phyloP scores from a whole-genome alignment of 2,329 filamentous ascomycete genomes.

The Balansia obtecta region DNA sequence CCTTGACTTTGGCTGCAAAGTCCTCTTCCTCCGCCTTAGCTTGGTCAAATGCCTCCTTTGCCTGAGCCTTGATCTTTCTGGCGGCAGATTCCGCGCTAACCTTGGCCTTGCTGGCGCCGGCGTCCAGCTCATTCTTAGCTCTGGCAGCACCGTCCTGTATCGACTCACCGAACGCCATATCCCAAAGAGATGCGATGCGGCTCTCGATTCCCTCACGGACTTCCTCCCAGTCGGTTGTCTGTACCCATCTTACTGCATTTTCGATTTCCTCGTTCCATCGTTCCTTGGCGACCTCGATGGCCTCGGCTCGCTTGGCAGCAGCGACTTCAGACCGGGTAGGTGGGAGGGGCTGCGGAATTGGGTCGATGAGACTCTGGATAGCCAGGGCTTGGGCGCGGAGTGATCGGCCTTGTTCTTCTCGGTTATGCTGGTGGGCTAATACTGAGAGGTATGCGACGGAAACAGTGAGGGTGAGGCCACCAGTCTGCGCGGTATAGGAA shows the following conservation, averaged over 20 bases:
- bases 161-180: conserved; percentile 22
- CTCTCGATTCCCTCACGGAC: conserved; percentile 47
- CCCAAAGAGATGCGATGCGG: conserved; percentile 32
- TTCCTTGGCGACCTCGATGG: conserved; percentile 60
- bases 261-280: conserved; percentile 67
- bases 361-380: conserved; percentile 39
- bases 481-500: conserved; percentile 37
- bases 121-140: conserved; percentile 18
- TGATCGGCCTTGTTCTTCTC: conserved; percentile 42
- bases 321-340: conserved; percentile 39
- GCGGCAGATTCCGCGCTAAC: conserved; percentile 12
- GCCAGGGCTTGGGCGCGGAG: conserved; percentile 45
- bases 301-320: conserved; percentile 37
- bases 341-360: conserved; percentile 32
- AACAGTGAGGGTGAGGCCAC: conserved; percentile 64
- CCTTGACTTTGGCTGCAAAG: conserved; percentile 15
- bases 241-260: conserved; percentile 50
- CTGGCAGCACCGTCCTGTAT: conserved; percentile 15
- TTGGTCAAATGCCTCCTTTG: conserved; percentile 22
- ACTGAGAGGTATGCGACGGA: conserved; percentile 61
- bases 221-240: conserved; percentile 52
- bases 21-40: conserved; percentile 17
- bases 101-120: conserved; percentile 21
- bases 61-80: conserved; percentile 19
- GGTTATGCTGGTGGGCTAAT: conserved; percentile 56